Evolutionary conservation across 805 yeast species (phyloP).

Genomic region (Teunomyces cretensis): DNA sequence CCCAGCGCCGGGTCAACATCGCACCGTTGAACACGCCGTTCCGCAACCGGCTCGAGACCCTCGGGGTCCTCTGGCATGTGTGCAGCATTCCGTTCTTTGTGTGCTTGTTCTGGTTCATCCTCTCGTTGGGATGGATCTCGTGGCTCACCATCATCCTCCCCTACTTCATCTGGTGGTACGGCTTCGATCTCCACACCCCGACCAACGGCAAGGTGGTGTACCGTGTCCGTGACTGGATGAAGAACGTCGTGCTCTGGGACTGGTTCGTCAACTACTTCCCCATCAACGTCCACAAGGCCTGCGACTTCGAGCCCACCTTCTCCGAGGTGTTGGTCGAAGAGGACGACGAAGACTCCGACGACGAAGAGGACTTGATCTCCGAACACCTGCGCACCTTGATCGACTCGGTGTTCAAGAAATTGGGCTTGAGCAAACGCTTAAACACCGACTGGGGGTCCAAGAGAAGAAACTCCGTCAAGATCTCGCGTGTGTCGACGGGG

Average conservation of each 20-base stretch:
- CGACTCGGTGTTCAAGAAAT: conserved; percentile 32
- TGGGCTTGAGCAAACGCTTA: conserved; percentile 39
- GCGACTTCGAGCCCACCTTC: conserved; percentile 73
- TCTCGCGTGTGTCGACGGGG: conserved; percentile 45
- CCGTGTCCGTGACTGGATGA: conserved; percentile 56
- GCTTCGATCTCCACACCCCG: conserved; percentile 65
- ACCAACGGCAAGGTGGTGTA: conserved; percentile 67
- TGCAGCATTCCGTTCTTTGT: conserved; percentile 63
- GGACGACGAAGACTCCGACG: conserved; percentile 26
- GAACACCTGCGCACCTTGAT: conserved; percentile 36
- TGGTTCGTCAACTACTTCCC: conserved; percentile 82
- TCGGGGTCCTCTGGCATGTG: conserved; percentile 71
- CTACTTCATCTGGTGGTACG: conserved; percentile 56
- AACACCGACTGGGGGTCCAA: conserved; percentile 22
- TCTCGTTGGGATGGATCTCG: conserved; percentile 51
- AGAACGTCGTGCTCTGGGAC: conserved; percentile 61
- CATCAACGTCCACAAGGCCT: conserved; percentile 63
- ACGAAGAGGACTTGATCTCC: conserved; percentile 43
- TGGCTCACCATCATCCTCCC: conserved; percentile 68
- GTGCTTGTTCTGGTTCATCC: conserved; percentile 50
- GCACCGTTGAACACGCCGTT: conserved; percentile 61
- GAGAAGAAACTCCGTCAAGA: conserved; percentile 6
- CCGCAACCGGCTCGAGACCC: conserved; percentile 60
- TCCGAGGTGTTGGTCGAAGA: conserved; percentile 32
- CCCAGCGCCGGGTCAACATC: conserved; percentile 27